A percentile compares a stretch with the other conserved stretches of the same genome.
These are phyloP conservation scores for Pseudevernia furfuracea DNA, from an alignment of 495 filamentous ascomycete species.

Conservation along the genomic window DNA sequence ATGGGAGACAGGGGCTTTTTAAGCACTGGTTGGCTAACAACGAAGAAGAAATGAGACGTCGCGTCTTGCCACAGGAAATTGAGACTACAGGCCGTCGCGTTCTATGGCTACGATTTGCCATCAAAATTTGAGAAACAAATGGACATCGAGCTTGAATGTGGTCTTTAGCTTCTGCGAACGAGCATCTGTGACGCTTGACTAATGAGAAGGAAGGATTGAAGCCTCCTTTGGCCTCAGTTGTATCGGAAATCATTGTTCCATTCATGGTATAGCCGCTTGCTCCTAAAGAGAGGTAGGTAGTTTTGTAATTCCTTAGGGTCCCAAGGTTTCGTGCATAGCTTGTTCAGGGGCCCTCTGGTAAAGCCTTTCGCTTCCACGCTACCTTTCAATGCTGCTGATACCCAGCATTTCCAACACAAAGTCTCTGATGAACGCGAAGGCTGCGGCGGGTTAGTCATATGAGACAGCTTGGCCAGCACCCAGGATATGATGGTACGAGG, in stretches of 20 bases:
- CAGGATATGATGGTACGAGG: slow-evolving; percentile 21
- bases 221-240: neutral
- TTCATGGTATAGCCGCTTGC: neutral
- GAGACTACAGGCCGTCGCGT: neutral
- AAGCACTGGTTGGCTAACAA: slow-evolving; percentile 76
- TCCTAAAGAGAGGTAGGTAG: neutral
- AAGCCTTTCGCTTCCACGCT: neutral
- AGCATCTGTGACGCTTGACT: neutral
- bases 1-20: slow-evolving; percentile 88
- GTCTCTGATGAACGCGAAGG: slow-evolving; percentile 20
- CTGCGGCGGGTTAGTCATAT: slow-evolving; percentile 17
- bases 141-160: neutral
- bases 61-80: neutral
- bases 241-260: neutral
- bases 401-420: slow-evolving; percentile 18
- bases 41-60: slow-evolving; percentile 39
- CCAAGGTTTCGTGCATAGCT: neutral
- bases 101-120: neutral
- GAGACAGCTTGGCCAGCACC: slow-evolving; percentile 17
- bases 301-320: neutral
- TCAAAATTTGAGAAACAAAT: neutral
- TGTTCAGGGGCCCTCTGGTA: neutral
- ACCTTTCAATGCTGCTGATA: slow-evolving; percentile 10
- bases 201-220: neutral
- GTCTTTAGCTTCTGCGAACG: neutral